Evolutionary conservation across 805 yeast genomes (phyloP).

Genomic region (Myxozyma mucilagina): DNA sequence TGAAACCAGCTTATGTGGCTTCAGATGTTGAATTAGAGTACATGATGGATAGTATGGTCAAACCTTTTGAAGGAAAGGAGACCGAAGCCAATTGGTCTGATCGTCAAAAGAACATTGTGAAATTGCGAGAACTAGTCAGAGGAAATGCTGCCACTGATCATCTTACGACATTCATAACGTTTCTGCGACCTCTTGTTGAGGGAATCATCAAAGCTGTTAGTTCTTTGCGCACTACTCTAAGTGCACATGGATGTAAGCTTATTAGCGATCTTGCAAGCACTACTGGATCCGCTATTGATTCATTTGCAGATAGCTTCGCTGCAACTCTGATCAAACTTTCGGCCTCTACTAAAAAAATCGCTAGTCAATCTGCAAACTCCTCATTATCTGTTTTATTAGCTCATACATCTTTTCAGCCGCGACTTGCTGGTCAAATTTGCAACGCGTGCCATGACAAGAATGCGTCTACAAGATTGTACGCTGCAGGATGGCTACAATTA

Average conservation of each 20-base stretch:
- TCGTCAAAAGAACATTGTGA: slow-evolving; percentile 63
- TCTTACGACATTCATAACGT: slow-evolving; percentile 41
- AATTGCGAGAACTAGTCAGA: slow-evolving; percentile 59
- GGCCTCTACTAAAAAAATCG: slow-evolving; percentile 62
- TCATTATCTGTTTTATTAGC: slow-evolving; percentile 46
- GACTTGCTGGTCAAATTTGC: slow-evolving; percentile 53
- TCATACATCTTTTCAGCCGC: slow-evolving; percentile 55
- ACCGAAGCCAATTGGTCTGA: slow-evolving; percentile 83
- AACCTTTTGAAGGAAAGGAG: slow-evolving; percentile 66
- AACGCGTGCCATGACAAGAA: slow-evolving; percentile 66
- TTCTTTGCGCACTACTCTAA: slow-evolving; percentile 82
- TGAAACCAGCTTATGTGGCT: slow-evolving; percentile 41
- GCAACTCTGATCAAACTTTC: slow-evolving; percentile 55
- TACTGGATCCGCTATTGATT: slow-evolving; percentile 35
- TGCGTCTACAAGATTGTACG: slow-evolving; percentile 65
- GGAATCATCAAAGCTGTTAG: slow-evolving; percentile 63
- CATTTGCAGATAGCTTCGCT: slow-evolving; percentile 51
- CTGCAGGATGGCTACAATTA: slow-evolving; percentile 70
- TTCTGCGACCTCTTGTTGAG: slow-evolving; percentile 51
- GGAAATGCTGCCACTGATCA: slow-evolving; percentile 52
- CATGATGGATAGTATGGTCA: slow-evolving; percentile 38
- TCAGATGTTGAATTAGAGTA: slow-evolving; percentile 39
- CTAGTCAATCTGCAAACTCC: slow-evolving; percentile 58
- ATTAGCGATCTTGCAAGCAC: slow-evolving; percentile 57
- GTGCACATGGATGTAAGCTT: slow-evolving; percentile 71